phyloP scores from a whole-genome alignment of 2,329 filamentous ascomycete species.

The Cordyceps javanica region DNA sequence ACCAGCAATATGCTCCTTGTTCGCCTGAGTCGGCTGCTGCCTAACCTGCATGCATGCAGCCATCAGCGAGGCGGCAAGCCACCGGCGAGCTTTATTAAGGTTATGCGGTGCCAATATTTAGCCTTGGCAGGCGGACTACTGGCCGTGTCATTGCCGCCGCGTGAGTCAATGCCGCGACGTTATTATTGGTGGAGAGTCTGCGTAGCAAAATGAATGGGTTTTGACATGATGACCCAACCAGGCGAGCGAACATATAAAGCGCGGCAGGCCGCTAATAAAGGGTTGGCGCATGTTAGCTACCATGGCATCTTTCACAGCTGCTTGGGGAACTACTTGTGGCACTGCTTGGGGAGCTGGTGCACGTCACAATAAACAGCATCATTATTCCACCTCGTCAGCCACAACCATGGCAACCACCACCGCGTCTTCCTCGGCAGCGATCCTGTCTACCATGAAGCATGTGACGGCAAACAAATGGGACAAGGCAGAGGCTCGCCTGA shows the following conservation, averaged over 20 bases:
- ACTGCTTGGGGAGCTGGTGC: background rate
- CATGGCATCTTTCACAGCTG: background rate
- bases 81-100: no score
- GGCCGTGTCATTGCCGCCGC: background rate
- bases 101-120: no score
- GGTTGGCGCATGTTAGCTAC: background rate
- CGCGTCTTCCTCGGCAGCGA: slow-evolving; percentile 6
- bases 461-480: slow-evolving; percentile 10
- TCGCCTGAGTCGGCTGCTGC: no score
- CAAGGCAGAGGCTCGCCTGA: slow-evolving; percentile 6
- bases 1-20: no score
- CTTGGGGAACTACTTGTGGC: no score
- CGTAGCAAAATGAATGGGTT: no score
- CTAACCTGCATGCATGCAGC: no score
- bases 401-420: slow-evolving; percentile 10
- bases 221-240: no score
- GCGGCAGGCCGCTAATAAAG: background rate
- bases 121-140: no score
- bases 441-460: slow-evolving; percentile 12
- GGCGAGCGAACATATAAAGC: background rate
- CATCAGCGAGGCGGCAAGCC: background rate
- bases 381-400: background rate
- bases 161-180: background rate
- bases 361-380: background rate
- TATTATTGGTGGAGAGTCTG: background rate